These are phyloP conservation scores for Termitomyces sp. DNA, from an alignment of 768 basidiomycete species.

Conservation along the genomic window DNA sequence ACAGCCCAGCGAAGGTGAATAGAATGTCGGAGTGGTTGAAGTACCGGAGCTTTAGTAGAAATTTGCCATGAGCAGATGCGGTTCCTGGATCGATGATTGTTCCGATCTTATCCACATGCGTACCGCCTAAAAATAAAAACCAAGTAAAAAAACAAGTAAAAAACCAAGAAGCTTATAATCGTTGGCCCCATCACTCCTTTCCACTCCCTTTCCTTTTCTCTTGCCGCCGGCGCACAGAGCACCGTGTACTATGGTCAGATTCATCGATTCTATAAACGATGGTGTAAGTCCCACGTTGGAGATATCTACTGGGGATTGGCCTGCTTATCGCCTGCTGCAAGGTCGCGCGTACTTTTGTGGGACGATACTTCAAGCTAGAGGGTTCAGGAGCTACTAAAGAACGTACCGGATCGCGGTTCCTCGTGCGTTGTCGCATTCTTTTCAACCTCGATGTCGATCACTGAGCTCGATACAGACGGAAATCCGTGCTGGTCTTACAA, in stretches of 20 bases:
- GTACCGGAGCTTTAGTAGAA: background rate
- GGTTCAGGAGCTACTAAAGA: conserved; percentile 66
- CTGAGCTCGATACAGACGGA: conserved; percentile 51
- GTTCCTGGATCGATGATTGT: conserved; percentile 12
- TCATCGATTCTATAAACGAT: conserved; percentile 26
- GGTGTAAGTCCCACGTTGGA: conserved; percentile 23
- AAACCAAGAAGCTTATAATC: conserved; percentile 8
- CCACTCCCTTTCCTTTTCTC: background rate
- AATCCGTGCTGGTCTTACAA: conserved; percentile 75
- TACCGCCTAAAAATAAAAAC: conserved; percentile 3
- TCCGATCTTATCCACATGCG: conserved; percentile 5
- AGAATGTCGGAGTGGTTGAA: background rate
- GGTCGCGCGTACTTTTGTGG: conserved; percentile 48
- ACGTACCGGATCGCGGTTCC: conserved; percentile 63
- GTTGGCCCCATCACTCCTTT: background rate
- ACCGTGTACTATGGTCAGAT: conserved; percentile 20
- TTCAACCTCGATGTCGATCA: background rate
- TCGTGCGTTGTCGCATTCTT: conserved; percentile 29
- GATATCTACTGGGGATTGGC: background rate
- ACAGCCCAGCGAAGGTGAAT: no score
- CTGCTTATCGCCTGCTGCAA: conserved; percentile 17
- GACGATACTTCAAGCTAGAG: conserved; percentile 72
- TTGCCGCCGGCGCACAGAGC: conserved; percentile 7
- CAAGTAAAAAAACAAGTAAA: conserved; percentile 9
- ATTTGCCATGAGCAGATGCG: background rate